Base-by-base conservation (phyloP, 192 early-diverging fungal species). In the Obelidium mucronatum region DNA sequence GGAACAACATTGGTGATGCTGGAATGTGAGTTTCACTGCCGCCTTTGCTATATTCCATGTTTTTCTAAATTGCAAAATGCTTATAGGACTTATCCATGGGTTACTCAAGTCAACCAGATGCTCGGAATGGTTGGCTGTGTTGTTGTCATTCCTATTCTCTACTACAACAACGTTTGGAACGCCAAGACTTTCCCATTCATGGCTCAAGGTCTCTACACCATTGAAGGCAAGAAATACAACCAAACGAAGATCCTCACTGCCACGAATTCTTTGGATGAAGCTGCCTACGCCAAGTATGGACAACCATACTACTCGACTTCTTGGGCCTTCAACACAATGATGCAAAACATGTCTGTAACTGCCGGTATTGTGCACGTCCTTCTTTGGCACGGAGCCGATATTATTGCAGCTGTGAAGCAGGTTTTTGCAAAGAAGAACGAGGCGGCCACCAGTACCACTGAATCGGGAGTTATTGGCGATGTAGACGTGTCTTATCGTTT, bases 121-220 rank as follows among this genome's bases (percentile, higher is more conserved):
- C 87, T 86, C 5, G 90, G 91, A 3, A 91, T 91, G 61, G 81
- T 90, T n/a, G 83, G 92, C 26, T 87, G 92, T 44, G 90, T 92
- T 81, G 81, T 93, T 73, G 74, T 91, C 24, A 86, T 88, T 3
- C 94, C 93, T 17, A n/a, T 75, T 26, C 40, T 82, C 15, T 53
- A 78, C 56, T 37, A 72, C 33, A 48, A 33, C 37, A 76, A 81
- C 40, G 64, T 81, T 5, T 82, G 68, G 74, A 55, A 63, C 40
- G 75, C 80, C 34, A 37, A 68, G 35, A 59, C 48, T n/a, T 82
- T 82, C 65, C 81, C 79, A 13, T 68, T 68, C 48, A 68, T 68
- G 67, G 40, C 26, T 26, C 61, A 74, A 24, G 5, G 59, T 26
- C 28, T 68, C n/a, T 81, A 42, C 48, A 60, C 35, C 22, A 40